Evolutionary conservation across 192 early-diverging fungal species (phyloP), one percentile per base, ranked within the genome.

Genomic region (Backusella parvicylindrica): DNA sequence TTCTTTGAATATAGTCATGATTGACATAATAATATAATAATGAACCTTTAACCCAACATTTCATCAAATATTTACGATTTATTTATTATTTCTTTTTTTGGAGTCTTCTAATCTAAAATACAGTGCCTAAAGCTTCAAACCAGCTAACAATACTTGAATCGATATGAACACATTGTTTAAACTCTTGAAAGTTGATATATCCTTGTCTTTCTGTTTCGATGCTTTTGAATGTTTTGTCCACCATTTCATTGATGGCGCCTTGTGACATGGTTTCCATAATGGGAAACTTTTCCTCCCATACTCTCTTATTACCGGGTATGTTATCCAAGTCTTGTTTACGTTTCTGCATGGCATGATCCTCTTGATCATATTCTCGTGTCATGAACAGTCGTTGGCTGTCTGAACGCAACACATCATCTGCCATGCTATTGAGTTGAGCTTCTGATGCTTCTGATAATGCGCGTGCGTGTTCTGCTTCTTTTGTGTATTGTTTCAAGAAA

Each of bases 191-290:
- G 0, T 86, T 90, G 73, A 99, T 89, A 72, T 77, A 92, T 23
- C 91, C 90, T 30, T 88, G 84, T 64, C 89, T 83, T 43, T 78
- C 79, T 0, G 87, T 84, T 33, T 84, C 81, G 56, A 90, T 89
- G 56, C 85, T 86, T 28, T 77, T 75, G 74, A 96, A 97, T 13
- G 94, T 93, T 77, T 91, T 94, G 47, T 95, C 92, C 18, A 98
- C 94, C 93, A 99, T 95, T 69, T 98, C 95, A 66, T 94, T 89
- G 49, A 98, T 94, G 0, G 97, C 95, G 73, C 96, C 95, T 77
- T 95, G 95, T 13, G 90, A 89, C 89, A 99, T 92, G 11, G 92
- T 90, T 79, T 99, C 96, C 89, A 98, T 94, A 35, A 97, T 89
- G 0, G 97, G 91, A 81, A 92, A 92, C 28, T 91, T 92, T 75